These are phyloP conservation scores for Kwoniella shandongensis DNA, from an alignment of 768 basidiomycete species.

Conservation along the genomic window DNA sequence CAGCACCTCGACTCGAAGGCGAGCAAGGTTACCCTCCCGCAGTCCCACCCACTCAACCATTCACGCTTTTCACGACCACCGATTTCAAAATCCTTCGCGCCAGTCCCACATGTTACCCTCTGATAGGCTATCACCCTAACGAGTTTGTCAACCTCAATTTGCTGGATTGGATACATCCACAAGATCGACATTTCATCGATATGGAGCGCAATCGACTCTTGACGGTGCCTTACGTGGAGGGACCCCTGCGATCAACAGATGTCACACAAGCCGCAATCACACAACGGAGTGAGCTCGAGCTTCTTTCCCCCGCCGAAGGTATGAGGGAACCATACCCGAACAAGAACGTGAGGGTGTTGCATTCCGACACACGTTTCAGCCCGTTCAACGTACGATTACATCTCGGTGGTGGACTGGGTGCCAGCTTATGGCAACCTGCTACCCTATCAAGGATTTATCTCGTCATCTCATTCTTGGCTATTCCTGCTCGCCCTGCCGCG, in stretches of 20 bases:
- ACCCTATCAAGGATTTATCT: constrained; percentile 29
- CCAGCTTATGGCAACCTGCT: constrained; percentile 34
- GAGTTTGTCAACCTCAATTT: constrained; percentile 40
- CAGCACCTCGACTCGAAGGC: constrained; percentile 13
- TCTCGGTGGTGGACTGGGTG: constrained; percentile 45
- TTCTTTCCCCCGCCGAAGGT: constrained; percentile 44
- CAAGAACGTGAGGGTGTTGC: constrained; percentile 36
- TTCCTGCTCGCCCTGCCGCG: constrained; percentile 16
- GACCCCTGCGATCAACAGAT: constrained; percentile 22
- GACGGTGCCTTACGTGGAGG: constrained; percentile 23
- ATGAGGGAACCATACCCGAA: constrained; percentile 49
- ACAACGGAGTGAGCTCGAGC: constrained; percentile 29
- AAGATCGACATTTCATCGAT: constrained; percentile 33
- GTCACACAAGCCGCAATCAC: constrained; percentile 33
- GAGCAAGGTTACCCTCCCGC: constrained; percentile 9
- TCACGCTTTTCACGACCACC: constrained; percentile 46
- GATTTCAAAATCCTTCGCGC: constrained; percentile 40
- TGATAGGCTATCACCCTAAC: constrained; percentile 45
- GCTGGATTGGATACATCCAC: constrained; percentile 40
- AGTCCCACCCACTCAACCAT: constrained; percentile 18
- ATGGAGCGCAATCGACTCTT: constrained; percentile 30
- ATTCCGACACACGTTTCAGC: constrained; percentile 29
- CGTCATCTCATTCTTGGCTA: constrained; percentile 30
- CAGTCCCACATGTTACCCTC: constrained; percentile 20
- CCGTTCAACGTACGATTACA: constrained; percentile 45